Conservation (phyloP, 805 yeast species). For the Peterozyma toletana region DNA sequence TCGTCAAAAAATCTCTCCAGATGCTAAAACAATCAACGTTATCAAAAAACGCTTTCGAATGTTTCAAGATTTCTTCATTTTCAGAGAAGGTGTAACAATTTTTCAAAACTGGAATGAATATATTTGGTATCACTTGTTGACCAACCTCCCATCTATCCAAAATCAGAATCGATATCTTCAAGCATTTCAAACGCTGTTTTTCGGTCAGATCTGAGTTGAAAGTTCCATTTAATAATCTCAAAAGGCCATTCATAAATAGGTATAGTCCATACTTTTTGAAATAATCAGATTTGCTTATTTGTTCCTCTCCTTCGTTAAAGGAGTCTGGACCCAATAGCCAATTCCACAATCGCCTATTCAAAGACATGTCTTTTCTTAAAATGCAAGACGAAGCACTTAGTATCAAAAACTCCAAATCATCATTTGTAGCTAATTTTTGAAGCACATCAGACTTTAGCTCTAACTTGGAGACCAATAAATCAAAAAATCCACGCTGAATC, state of each 20-base stretch:
- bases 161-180: slow-evolving; percentile 60
- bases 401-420: slow-evolving; percentile 53
- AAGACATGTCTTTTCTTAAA: slow-evolving; percentile 83
- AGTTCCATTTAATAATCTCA: slow-evolving; percentile 33
- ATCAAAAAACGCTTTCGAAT: slow-evolving; percentile 72
- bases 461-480: slow-evolving; percentile 61
- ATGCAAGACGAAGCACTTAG: slow-evolving; percentile 63
- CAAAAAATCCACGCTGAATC: slow-evolving; percentile 85
- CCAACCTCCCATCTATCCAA: slow-evolving; percentile 97
- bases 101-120: slow-evolving; percentile 59
- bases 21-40: slow-evolving; percentile 76
- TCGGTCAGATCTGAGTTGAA: slow-evolving; percentile 14
- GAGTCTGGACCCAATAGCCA: slow-evolving; percentile 84
- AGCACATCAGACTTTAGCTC: slow-evolving; percentile 58
- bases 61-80: slow-evolving; percentile 37
- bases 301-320: background rate
- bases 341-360: slow-evolving; percentile 88
- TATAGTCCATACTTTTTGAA: slow-evolving; percentile 52
- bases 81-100: slow-evolving; percentile 30
- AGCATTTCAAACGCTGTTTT: slow-evolving; percentile 39
- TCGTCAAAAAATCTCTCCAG: slow-evolving; percentile 55
- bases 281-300: slow-evolving; percentile 38
- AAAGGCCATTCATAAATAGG: slow-evolving; percentile 44
- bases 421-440: slow-evolving; percentile 33
- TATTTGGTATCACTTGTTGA: slow-evolving; percentile 56